A percentile compares a stretch with the other conserved stretches of the same genome.
These are phyloP conservation scores for Ceriops decandra DNA, from an alignment of 345 rosid genomes.

Conservation along the genomic window DNA sequence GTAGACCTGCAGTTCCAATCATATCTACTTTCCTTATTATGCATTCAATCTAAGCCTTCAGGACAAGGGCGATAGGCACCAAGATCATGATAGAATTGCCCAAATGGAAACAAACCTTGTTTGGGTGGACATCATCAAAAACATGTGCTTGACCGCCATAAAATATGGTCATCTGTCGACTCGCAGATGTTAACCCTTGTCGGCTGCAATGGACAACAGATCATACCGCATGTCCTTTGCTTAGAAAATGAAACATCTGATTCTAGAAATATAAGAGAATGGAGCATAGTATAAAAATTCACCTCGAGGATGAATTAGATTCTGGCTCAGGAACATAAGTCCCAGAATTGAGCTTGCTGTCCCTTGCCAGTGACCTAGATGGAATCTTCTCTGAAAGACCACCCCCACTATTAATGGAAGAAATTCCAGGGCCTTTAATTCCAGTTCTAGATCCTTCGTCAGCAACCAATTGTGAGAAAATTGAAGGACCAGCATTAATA, in stretches of 20 bases:
- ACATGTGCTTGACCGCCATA: conserved; percentile 99
- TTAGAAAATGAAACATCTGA: background rate
- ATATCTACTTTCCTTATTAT: background rate
- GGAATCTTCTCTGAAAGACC: conserved; percentile 40
- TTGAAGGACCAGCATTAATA: conserved; percentile 44
- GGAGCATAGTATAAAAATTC: conserved; percentile 14
- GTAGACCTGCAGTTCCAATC: background rate
- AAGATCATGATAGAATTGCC: conserved; percentile 4
- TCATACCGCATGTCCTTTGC: conserved; percentile 1
- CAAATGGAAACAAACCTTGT: conserved; percentile 54
- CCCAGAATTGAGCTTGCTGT: conserved; percentile 42
- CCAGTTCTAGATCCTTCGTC: conserved; percentile 99
- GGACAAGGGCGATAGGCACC: background rate
- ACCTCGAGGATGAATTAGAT: conserved; percentile 60
- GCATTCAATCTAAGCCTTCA: conserved; percentile 5
- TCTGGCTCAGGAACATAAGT: conserved; percentile 44
- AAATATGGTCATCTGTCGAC: conserved; percentile 93
- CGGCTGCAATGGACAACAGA: conserved; percentile 36
- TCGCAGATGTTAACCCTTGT: conserved; percentile 48
- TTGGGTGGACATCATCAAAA: conserved; percentile 94
- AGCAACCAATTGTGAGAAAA: conserved; percentile 73
- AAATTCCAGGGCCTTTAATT: conserved; percentile 64
- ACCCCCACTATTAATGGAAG: conserved; percentile 37
- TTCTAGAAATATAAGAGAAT: conserved; percentile 5
- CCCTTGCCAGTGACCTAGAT: conserved; percentile 37